phyloP scores from a whole-genome alignment of 768 basidiomycete species.

The Neoboletus magnificus region DNA sequence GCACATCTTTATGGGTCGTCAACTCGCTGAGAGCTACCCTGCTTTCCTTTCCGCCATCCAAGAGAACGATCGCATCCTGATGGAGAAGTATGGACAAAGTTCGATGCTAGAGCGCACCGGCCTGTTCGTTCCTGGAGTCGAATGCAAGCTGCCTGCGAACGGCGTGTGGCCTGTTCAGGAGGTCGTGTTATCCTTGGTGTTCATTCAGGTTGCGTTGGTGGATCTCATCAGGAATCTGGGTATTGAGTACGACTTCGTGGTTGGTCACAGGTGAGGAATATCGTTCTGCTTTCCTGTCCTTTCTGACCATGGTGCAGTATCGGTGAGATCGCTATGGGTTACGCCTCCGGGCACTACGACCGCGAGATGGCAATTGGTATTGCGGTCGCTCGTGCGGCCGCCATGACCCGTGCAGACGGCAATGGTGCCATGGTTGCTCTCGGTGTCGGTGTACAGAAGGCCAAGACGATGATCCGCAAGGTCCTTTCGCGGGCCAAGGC shows the following conservation, averaged over 20 bases:
- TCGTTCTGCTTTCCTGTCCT: not conserved
- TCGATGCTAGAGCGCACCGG: constrained; percentile 35
- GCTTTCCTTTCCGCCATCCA: constrained; percentile 29
- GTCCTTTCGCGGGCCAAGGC: constrained; percentile 27
- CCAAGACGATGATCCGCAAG: constrained; percentile 32
- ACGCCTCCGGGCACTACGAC: constrained; percentile 36
- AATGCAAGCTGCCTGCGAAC: constrained; percentile 20
- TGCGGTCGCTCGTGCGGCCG: constrained; percentile 35
- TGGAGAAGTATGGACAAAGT: constrained; percentile 23
- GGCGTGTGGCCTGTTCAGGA: constrained; percentile 35
- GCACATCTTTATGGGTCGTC: constrained; percentile 36
- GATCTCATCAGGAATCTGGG: constrained; percentile 33
- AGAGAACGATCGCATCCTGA: constrained; percentile 34
- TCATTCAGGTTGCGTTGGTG: constrained; percentile 33
- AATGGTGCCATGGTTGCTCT: constrained; percentile 37
- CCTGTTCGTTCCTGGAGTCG: constrained; percentile 29
- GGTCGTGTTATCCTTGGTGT: constrained; percentile 32
- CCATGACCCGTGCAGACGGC: constrained; percentile 34
- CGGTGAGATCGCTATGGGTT: constrained; percentile 38
- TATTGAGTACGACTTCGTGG: constrained; percentile 32
- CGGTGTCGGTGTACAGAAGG: constrained; percentile 32
- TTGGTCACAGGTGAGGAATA: constrained; percentile 32
- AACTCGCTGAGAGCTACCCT: constrained; percentile 32
- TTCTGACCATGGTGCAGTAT: constrained; percentile 17
- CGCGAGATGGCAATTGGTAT: constrained; percentile 34